Base-by-base conservation (phyloP, 225 moss, liverwort and hornwort genomes). In the Asterella californica region DNA sequence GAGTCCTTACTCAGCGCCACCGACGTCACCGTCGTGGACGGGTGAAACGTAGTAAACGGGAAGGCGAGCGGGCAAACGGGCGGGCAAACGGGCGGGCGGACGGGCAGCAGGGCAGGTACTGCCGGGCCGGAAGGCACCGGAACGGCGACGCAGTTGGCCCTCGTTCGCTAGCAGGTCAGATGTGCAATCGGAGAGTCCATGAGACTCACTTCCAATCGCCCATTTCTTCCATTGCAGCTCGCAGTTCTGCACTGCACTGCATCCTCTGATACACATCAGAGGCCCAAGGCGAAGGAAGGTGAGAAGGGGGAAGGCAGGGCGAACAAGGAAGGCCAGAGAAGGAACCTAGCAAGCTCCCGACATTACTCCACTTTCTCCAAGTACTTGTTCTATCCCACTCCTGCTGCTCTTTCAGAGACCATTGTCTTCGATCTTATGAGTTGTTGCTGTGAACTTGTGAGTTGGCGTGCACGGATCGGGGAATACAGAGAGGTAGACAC, bases 181-280 rank as follows among this genome's bases (percentile, higher is more conserved):
- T 34, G 67, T 32, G 67, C 32, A 36, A 36, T 67, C 67, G 12
- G 33, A 67, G 67, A 67, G 67, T 67, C 34, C 34, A 67, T 67
- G 67, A 67, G 67, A 67, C 33, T 67, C 67, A 67, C 29, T 67
- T 67, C 0, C 67, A 34, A 34, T 34, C 67, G 67, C 67, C 67
- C 67, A 34, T 67, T 67, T 67, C 67, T 67, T 33, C 67, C 67
- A 67, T 33, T 67, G 67, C 67, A 67, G 67, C 67, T 67, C 67
- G 32, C 30, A 67, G 67, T 36, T 67, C 67, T 67, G 67, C 67
- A 67, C 64, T 64, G 64, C 64, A 29, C 67, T 67, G 67, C 33
- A 18, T 36, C 67, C 34, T 67, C 67, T 36, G 33, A 67, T 67
- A 65, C 36, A 7, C 4, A 67, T 67, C 67, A 67, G 67, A 34